Percentiles rank a stretch among this genome's conserved stretches.
Conservation (phyloP, 148 eudicot genomes). For the Heliamphora exappendiculata region DNA sequence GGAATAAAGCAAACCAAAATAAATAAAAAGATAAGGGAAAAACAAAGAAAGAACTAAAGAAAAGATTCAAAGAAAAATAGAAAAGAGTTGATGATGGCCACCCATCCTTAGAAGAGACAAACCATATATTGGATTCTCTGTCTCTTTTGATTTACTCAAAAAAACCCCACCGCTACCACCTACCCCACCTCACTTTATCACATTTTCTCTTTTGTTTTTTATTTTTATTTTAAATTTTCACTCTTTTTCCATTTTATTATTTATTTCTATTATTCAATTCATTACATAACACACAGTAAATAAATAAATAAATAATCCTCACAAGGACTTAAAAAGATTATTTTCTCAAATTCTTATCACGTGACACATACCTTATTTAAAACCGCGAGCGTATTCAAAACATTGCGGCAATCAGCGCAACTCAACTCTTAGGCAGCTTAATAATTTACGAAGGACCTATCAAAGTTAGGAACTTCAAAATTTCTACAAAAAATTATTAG, state of each 20-base stretch:
- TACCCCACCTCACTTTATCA: constrained; percentile 30
- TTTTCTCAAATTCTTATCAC: constrained; percentile 5
- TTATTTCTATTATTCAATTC: not conserved
- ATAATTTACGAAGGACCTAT: no score
- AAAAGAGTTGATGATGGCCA: constrained; percentile 27
- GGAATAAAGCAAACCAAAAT: constrained; percentile 23
- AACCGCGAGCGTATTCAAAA: no score
- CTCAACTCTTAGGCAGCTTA: no score
- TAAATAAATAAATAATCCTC: not conserved
- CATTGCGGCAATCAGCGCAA: no score
- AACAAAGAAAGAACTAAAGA: constrained; percentile 1
- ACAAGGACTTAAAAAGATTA: not conserved
- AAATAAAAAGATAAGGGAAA: constrained; percentile 15
- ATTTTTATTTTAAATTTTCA: not conserved
- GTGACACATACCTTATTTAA: not conserved
- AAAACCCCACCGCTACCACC: constrained; percentile 5
- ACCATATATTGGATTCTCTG: constrained; percentile 38
- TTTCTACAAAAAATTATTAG: no score
- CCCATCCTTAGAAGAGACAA: constrained; percentile 29
- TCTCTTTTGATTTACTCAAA: not conserved
- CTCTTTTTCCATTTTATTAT: not conserved
- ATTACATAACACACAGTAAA: not conserved
- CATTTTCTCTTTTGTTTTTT: not conserved
- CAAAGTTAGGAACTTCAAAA: no score
- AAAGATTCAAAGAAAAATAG: constrained; percentile 18